Conservation (phyloP, 352 stramenopile species). For the Phytophthora foliorum region DNA sequence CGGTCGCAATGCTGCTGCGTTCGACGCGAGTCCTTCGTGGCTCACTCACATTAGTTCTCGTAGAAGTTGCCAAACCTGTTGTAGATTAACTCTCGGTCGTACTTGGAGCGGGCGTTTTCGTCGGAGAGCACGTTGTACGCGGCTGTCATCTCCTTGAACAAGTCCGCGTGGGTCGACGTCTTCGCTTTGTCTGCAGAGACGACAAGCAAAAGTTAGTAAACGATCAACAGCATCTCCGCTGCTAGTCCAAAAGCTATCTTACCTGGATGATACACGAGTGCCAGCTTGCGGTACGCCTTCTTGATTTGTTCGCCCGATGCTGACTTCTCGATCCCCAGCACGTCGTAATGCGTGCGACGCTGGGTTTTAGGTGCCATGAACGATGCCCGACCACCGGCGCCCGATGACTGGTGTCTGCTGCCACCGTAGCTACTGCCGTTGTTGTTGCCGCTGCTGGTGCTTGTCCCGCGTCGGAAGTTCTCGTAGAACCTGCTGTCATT, state of each 20-base stretch:
- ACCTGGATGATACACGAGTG: constrained; percentile 90
- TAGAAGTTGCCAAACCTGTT: constrained; percentile 66
- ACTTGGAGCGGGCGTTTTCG: constrained; percentile 55
- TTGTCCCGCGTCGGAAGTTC: constrained; percentile 47
- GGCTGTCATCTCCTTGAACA: constrained; percentile 91
- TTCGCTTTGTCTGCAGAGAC: constrained; percentile 76
- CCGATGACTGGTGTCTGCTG: constrained; percentile 33
- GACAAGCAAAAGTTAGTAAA: constrained; percentile 16
- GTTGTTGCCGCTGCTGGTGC: constrained; percentile 15
- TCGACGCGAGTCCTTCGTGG: not conserved
- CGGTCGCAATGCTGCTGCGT: constrained; percentile 8
- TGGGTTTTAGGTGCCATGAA: constrained; percentile 48
- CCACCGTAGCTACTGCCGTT: constrained; percentile 14
- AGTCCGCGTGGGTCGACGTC: constrained; percentile 57
- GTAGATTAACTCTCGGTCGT: constrained; percentile 80
- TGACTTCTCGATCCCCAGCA: constrained; percentile 68
- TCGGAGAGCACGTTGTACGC: constrained; percentile 89
- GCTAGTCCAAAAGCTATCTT: constrained; percentile 10
- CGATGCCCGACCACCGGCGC: constrained; percentile 30
- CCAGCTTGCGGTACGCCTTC: constrained; percentile 92
- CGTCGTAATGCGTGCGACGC: constrained; percentile 80
- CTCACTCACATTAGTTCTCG: constrained; percentile 35
- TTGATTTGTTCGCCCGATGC: constrained; percentile 83
- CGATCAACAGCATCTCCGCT: not conserved
- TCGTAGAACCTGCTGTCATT: constrained; percentile 64